These are phyloP conservation scores for Pythium aristosporum DNA, from an alignment of 352 stramenopile species.

Conservation along the genomic window DNA sequence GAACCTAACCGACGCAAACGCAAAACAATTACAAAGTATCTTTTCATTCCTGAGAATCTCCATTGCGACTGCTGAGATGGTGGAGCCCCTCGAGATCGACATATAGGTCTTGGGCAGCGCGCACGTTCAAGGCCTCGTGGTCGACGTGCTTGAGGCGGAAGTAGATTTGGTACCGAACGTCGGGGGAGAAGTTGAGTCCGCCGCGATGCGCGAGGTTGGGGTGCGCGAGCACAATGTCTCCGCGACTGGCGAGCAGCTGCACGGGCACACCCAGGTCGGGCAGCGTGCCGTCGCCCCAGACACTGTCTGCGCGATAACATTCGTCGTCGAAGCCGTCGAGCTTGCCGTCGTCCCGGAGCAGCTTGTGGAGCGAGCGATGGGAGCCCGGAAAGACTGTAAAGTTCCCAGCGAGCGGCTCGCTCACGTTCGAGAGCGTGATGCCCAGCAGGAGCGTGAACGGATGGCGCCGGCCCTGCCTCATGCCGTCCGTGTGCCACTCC, in stretches of 20 bases:
- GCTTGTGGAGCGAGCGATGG: constrained; percentile 47
- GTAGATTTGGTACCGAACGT: constrained; percentile 84
- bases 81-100: constrained; percentile 57
- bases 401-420: constrained; percentile 59
- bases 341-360: constrained; percentile 51
- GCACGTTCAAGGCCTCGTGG: constrained; percentile 35
- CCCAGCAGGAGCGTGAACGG: constrained; percentile 69
- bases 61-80: constrained; percentile 3
- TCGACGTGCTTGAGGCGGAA: constrained; percentile 79
- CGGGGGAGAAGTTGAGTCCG: constrained; percentile 77
- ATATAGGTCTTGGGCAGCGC: constrained; percentile 37
- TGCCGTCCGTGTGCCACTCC: constrained; percentile 83
- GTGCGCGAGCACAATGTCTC: constrained; percentile 73
- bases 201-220: constrained; percentile 72
- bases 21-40: no score
- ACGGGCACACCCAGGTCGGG: constrained; percentile 61
- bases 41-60: no score
- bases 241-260: constrained; percentile 51
- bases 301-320: constrained; percentile 64
- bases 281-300: constrained; percentile 76
- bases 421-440: constrained; percentile 71
- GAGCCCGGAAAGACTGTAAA: constrained; percentile 75
- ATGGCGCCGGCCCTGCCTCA: constrained; percentile 70
- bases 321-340: constrained; percentile 53
- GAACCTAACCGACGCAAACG: no score